Percentiles rank a stretch among this genome's conserved stretches.
phyloP scores from a whole-genome alignment of 129 eudicot species.

The Flaveria trinervia region DNA sequence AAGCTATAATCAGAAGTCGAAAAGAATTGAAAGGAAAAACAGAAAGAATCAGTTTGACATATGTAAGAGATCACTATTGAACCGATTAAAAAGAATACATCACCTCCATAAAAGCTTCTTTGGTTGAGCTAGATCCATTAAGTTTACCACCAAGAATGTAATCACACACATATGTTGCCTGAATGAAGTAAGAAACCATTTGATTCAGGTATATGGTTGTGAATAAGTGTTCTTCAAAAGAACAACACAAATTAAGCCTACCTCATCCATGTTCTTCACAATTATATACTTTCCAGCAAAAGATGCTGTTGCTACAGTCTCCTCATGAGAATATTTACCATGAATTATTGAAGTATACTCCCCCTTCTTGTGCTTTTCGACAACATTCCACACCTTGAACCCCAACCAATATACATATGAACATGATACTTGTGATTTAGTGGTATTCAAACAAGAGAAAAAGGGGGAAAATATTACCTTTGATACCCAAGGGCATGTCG shows the following conservation, averaged over 20 bases:
- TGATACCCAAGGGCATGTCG: constrained; percentile 96
- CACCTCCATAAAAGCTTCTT: constrained; percentile 90
- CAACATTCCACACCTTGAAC: constrained; percentile 82
- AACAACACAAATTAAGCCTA: constrained; percentile 25
- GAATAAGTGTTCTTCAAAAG: constrained; percentile 1
- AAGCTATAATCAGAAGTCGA: constrained; percentile 11
- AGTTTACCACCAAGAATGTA: constrained; percentile 93
- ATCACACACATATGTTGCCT: constrained; percentile 95
- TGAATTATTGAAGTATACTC: constrained; percentile 89
- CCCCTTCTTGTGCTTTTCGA: constrained; percentile 91
- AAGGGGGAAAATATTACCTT: constrained; percentile 47
- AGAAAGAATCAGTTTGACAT: background rate
- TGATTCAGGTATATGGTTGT: background rate
- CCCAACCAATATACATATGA: constrained; percentile 20
- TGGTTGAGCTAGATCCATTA: constrained; percentile 92
- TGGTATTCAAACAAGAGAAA: constrained; percentile 19
- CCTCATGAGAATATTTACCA: constrained; percentile 88
- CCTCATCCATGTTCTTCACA: constrained; percentile 89
- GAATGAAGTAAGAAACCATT: constrained; percentile 22
- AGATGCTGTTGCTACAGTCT: constrained; percentile 94
- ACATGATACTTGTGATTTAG: background rate
- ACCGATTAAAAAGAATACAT: background rate
- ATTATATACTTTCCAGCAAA: constrained; percentile 88
- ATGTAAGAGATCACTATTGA: constrained; percentile 11
- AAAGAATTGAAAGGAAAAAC: background rate